A percentile compares a stretch with the other conserved stretches of the same genome.
phyloP scores from a whole-genome alignment of 768 basidiomycete species.

The Calvatia gigantea region DNA sequence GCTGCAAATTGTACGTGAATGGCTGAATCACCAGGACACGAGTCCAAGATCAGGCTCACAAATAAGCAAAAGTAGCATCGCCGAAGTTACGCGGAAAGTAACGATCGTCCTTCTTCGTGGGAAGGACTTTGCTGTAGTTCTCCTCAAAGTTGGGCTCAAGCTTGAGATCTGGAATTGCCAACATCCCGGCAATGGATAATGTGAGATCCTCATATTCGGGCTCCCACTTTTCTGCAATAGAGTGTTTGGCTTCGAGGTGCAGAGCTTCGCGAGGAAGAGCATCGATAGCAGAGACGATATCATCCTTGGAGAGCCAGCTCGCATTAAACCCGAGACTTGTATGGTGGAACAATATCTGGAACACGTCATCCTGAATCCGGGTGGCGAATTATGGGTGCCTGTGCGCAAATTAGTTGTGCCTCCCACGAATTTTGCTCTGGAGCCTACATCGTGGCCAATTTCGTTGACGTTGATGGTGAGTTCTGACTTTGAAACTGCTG shows the following conservation, averaged over 20 bases:
- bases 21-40: neutral
- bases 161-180: constrained; percentile 26
- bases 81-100: constrained; percentile 27
- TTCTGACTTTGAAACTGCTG: constrained; percentile 31
- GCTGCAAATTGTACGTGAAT: constrained; percentile 13
- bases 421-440: neutral
- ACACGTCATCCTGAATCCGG: constrained; percentile 36
- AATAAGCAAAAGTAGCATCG: constrained; percentile 23
- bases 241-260: constrained; percentile 28
- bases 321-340: constrained; percentile 30
- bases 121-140: constrained; percentile 24
- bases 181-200: constrained; percentile 25
- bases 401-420: neutral
- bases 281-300: constrained; percentile 30
- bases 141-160: constrained; percentile 38
- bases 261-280: constrained; percentile 29
- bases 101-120: constrained; percentile 21
- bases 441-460: constrained; percentile 23
- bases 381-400: constrained; percentile 29
- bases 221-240: constrained; percentile 31
- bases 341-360: constrained; percentile 34
- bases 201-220: constrained; percentile 25
- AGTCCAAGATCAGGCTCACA: constrained; percentile 15
- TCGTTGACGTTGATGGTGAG: constrained; percentile 31
- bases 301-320: constrained; percentile 19